Base-by-base conservation (phyloP, 1,284 basidiomycete genomes). In the Sporisorium exsertum region DNA sequence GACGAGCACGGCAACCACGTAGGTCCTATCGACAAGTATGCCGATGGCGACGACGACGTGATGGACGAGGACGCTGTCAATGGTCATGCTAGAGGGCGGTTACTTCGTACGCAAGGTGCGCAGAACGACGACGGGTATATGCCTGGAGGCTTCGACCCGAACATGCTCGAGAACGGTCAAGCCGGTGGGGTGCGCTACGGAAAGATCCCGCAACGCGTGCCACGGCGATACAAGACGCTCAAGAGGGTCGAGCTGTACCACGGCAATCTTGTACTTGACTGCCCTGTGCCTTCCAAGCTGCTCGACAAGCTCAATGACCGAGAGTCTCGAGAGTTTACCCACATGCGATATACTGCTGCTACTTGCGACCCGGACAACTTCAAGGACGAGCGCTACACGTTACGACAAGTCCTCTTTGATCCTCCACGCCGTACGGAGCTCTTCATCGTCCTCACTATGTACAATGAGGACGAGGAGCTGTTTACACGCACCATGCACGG, bases 291-390 rank as follows among this genome's bases (percentile, higher is more conserved):
- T 0, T 72, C 78, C 53, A 82, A 80, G 58, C 72, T 84, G 33
- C 69, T 67, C 40, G 62, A 71, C 52, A 81, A 96, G 60, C 87
- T 97, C 32, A 94, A 94, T 3, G 88, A 93, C 65, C 89, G 91
- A 69, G 92, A 92, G 46, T 91, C 92, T 53, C 89, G 90, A 32
- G 96, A 98, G 87, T 95, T 94, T 87, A 91, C 89, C 81, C 90
- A 90, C 81, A 93, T 93, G 62, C 89, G 76, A 12, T 83, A 84
- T 62, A 81, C 82, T 1, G 84, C 84, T 20, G 80, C 81, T n/a
- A 83, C 82, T 1, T 81, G 81, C 61, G 78, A 80, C 51, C 95
- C 96, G 0, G 94, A 99, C 84, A 92, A 95, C 47, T 97, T 97
- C 84, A 91, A 93, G 83, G 89, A 89, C 35, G 82, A 84, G 60